Base-by-base conservation (phyloP, 257 asterid genomes). In the Nicotiana sylvestris region DNA sequence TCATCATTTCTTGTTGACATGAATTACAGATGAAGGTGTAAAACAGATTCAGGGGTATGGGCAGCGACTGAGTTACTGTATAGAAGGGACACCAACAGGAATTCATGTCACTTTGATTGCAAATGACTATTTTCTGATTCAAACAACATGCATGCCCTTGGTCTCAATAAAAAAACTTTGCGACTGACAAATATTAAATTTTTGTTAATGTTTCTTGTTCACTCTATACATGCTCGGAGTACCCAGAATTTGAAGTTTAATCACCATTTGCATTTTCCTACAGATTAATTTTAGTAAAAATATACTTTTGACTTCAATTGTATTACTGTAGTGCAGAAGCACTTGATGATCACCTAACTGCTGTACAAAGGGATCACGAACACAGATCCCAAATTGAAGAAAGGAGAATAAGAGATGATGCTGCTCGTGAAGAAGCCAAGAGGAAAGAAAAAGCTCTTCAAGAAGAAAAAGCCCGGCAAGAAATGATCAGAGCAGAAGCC, bases 351-450 rank as follows among this genome's bases (percentile, higher is more conserved):
- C 96, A 91, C 87, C 90, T 96, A 62, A 94, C 97, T 78, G 91
- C 90, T 65, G 90, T 94, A 67, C 99, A 96, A 81, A 90, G 97
- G 88, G 97, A 96, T 88, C 98, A 91, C 74, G 96, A 91, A 78
- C 98, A 94, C 85, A 88, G 87, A 78, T 93, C 96, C 82, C 99
- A 92, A 89, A 85, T 93, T 53, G 98, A 96, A 90, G 99, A 93
- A 87, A 94, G 90, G 90, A 89, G 82, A 89, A 89, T 96, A 85
- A 89, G 95, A 85, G 99, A 96, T 86, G 99, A 92, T 83, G 95
- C 96, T 32, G 91, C 95, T 84, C 94, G 95, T 69, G 98, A 89
- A 87, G 99, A 94, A 88, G 94, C 94, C 85, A 92, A 88, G 88
- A 91, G 94, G 85, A 96, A 84, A 87, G 97, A 96, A 81, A 94